Evolutionary conservation across 2,329 filamentous ascomycete species (phyloP).

Genomic region (Fusarium humuli): DNA sequence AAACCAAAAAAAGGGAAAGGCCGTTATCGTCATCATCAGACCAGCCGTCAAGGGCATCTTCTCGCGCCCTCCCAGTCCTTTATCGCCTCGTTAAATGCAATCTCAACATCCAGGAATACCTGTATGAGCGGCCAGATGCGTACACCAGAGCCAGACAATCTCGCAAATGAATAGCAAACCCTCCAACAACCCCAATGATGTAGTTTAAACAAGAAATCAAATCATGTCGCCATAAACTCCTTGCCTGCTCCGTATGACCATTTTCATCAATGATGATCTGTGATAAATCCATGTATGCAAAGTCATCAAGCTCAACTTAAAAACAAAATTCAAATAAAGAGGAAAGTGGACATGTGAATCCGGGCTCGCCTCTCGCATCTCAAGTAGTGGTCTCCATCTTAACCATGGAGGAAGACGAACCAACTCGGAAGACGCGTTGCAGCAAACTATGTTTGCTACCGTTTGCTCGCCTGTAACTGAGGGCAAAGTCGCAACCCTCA

Average conservation of each 20-base stretch:
- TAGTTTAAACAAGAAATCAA: slow-evolving; percentile 14
- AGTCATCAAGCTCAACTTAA: slow-evolving; percentile 5
- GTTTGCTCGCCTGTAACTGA: slow-evolving; percentile 44
- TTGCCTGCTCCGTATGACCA: slow-evolving; percentile 37
- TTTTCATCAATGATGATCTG: slow-evolving; percentile 28
- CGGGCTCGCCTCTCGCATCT: background rate
- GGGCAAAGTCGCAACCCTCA: slow-evolving; percentile 33
- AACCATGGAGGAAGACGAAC: slow-evolving; percentile 35
- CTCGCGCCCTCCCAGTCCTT: slow-evolving; percentile 21
- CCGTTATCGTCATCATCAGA: slow-evolving; percentile 43
- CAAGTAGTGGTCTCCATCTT: slow-evolving; percentile 29
- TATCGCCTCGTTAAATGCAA: slow-evolving; percentile 34
- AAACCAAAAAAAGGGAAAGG: slow-evolving; percentile 23
- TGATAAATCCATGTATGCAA: slow-evolving; percentile 38
- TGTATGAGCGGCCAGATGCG: slow-evolving; percentile 38
- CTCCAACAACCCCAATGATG: slow-evolving; percentile 22
- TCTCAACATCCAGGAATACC: slow-evolving; percentile 27
- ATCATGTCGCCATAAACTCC: slow-evolving; percentile 35
- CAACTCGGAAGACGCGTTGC: slow-evolving; percentile 44
- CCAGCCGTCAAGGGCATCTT: slow-evolving; percentile 22
- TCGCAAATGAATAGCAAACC: slow-evolving; percentile 32
- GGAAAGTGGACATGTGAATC: background rate
- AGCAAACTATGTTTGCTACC: slow-evolving; percentile 42
- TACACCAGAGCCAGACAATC: slow-evolving; percentile 45
- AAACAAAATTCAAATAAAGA: slow-evolving; percentile 6